Conservation (phyloP, 2,329 filamentous ascomycete species). For the Dryadomyces quercus-mongolicae region DNA sequence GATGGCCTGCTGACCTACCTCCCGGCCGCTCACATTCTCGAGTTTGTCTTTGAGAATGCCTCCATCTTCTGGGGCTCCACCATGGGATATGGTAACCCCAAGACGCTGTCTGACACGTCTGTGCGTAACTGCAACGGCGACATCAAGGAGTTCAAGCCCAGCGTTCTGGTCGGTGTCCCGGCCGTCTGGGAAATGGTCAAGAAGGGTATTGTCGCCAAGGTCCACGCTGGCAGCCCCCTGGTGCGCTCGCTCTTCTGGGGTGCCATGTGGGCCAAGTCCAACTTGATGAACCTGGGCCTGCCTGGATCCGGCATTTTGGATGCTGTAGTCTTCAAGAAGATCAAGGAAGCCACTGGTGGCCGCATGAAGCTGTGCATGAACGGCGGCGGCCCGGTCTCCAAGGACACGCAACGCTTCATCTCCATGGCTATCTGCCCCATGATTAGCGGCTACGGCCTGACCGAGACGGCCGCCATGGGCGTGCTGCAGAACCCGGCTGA, state of each 20-base stretch:
- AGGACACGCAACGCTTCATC: conserved; percentile 78
- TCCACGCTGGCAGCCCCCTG: conserved; percentile 55
- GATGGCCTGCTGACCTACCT: conserved; percentile 76
- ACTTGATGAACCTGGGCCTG: conserved; percentile 38
- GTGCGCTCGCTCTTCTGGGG: conserved; percentile 65
- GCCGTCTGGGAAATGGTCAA: conserved; percentile 87
- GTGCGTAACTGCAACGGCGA: conserved; percentile 81
- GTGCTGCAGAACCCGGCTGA: conserved; percentile 62
- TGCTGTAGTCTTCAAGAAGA: conserved; percentile 75
- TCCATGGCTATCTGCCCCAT: conserved; percentile 82
- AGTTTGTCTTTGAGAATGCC: conserved; percentile 82
- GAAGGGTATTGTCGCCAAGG: conserved; percentile 74
- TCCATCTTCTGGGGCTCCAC: conserved; percentile 74
- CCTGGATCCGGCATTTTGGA: conserved; percentile 62
- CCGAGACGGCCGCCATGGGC: conserved; percentile 72
- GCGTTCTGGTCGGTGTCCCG: conserved; percentile 74
- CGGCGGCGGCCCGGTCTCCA: conserved; percentile 72
- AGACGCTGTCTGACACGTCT: conserved; percentile 70
- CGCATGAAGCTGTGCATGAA: conserved; percentile 72
- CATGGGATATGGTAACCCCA: conserved; percentile 82
- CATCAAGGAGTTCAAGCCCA: conserved; percentile 74
- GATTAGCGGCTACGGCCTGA: conserved; percentile 81
- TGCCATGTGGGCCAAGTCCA: conserved; percentile 39
- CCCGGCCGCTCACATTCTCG: conserved; percentile 77
- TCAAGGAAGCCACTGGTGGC: conserved; percentile 81